Evolutionary conservation across 129 eudicot species (phyloP).

Genomic region (Sambucus nigra): DNA sequence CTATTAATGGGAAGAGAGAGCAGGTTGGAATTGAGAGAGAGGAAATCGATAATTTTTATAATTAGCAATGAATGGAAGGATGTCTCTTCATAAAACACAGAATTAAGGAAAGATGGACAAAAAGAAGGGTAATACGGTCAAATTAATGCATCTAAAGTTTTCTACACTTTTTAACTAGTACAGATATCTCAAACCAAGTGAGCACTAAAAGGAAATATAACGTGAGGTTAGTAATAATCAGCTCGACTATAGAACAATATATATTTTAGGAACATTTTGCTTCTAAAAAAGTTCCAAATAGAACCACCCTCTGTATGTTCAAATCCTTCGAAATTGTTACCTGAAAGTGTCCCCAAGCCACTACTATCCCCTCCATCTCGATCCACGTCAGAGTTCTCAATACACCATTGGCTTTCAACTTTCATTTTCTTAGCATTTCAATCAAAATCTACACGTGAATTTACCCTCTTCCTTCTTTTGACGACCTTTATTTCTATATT

Average conservation of each 20-base stretch:
- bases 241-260: constrained; percentile 28
- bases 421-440: neutral
- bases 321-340: constrained; percentile 8
- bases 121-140: too few species aligned
- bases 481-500: too few species aligned
- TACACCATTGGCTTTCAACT: neutral
- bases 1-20: constrained; percentile 24
- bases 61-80: too few species aligned
- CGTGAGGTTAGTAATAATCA: constrained; percentile 17
- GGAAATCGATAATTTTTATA: too few species aligned
- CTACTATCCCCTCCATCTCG: neutral
- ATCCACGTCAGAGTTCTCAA: neutral
- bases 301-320: constrained; percentile 48
- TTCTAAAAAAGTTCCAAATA: constrained; percentile 71
- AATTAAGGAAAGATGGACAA: too few species aligned
- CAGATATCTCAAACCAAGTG: too few species aligned
- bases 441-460: too few species aligned
- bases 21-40: too few species aligned
- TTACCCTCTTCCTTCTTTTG: neutral
- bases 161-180: too few species aligned
- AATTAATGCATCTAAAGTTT: too few species aligned
- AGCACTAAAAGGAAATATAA: too few species aligned
- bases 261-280: constrained; percentile 51
- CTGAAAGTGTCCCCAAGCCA: neutral
- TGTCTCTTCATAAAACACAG: too few species aligned